Conservation (phyloP, 352 stramenopile species). For the Aphanomyces invadans region DNA sequence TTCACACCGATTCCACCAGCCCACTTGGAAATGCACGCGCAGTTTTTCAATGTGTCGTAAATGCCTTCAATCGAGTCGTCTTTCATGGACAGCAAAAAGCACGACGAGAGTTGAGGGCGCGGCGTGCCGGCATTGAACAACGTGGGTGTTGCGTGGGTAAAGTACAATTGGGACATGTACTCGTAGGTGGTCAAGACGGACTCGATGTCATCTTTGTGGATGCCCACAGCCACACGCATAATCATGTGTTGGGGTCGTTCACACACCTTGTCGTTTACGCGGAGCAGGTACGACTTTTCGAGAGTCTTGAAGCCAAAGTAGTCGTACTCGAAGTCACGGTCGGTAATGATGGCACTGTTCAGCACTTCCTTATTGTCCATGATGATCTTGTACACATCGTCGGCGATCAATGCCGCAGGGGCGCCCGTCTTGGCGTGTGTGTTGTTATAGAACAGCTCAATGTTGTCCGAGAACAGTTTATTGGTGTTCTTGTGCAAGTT, state of each 20-base stretch:
- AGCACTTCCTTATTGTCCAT: conserved; percentile 94
- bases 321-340: conserved; percentile 98
- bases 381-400: conserved; percentile 94
- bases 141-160: conserved; percentile 98
- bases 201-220: conserved; percentile 95
- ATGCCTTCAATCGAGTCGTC: conserved; percentile 99
- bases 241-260: conserved; percentile 99
- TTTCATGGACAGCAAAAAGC: conserved; percentile 98
- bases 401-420: conserved; percentile 87
- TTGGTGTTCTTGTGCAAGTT: conserved; percentile 99
- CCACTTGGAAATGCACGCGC: conserved; percentile 98
- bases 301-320: conserved; percentile 99
- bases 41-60: conserved; percentile 99
- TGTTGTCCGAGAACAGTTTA: conserved; percentile 92
- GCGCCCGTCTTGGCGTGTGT: conserved; percentile 94
- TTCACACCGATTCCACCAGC: conserved; percentile 97
- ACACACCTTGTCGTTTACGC: conserved; percentile 90
- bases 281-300: conserved; percentile 95
- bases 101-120: conserved; percentile 97
- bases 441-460: conserved; percentile 92
- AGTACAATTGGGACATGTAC: conserved; percentile 94
- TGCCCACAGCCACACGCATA: conserved; percentile 96
- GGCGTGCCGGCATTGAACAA: conserved; percentile 99
- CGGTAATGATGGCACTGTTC: conserved; percentile 95
- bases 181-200: conserved; percentile 96